Conservation (phyloP, 768 basidiomycete genomes). For the Boletus vermiculosoides region DNA sequence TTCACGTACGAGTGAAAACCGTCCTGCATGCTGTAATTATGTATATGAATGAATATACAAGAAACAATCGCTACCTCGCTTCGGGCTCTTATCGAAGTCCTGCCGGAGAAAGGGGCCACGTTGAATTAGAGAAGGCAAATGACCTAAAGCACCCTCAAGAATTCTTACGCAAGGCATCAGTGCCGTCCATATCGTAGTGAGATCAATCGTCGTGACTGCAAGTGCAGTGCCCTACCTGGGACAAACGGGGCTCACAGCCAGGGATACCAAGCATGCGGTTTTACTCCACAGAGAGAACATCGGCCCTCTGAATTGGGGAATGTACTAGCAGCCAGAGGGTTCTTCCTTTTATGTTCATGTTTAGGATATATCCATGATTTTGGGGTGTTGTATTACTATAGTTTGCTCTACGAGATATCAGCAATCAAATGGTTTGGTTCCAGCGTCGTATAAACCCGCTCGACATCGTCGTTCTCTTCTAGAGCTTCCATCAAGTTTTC, state of each 20-base stretch:
- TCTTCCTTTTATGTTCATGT: background rate
- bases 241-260: background rate
- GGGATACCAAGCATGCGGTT: background rate
- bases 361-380: background rate
- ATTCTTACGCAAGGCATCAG: background rate
- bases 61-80: slow-evolving; percentile 4
- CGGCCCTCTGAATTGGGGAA: background rate
- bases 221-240: background rate
- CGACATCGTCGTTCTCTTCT: slow-evolving; percentile 57
- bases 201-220: background rate
- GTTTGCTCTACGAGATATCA: slow-evolving; percentile 17
- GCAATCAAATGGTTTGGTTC: slow-evolving; percentile 33
- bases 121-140: background rate
- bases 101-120: background rate
- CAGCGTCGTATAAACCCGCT: slow-evolving; percentile 57
- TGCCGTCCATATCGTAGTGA: background rate
- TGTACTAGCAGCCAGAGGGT: background rate
- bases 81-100: background rate
- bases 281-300: background rate
- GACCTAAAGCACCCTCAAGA: slow-evolving; percentile 10
- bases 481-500: slow-evolving; percentile 48
- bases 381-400: background rate
- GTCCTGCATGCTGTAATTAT: slow-evolving; percentile 14
- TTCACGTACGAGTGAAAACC: slow-evolving; percentile 9
- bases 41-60: slow-evolving; percentile 18